phyloP scores from a whole-genome alignment of 1,139 yeast species.

The Yamadazyma triangularis region DNA sequence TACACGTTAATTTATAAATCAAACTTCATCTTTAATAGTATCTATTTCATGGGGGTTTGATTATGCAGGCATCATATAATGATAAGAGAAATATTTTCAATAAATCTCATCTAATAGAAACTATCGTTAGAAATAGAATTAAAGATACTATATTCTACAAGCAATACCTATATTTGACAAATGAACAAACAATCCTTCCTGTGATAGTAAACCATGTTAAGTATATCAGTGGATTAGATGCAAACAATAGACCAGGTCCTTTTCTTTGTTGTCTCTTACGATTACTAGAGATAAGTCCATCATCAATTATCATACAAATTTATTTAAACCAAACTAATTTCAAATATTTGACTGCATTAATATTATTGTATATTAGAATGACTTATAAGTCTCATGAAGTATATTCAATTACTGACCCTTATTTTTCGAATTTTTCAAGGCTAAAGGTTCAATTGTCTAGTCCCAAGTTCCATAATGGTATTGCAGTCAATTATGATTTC shows the following conservation, averaged over 20 bases:
- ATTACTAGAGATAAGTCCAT: constrained; percentile 60
- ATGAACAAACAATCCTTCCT: constrained; percentile 45
- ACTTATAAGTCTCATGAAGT: constrained; percentile 41
- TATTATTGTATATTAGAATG: constrained; percentile 55
- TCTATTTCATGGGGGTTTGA: no score
- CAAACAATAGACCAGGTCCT: constrained; percentile 50
- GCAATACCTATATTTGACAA: constrained; percentile 54
- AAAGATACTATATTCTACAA: constrained; percentile 69
- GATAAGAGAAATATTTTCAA: constrained; percentile 32
- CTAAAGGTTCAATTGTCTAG: constrained; percentile 22
- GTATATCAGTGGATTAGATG: constrained; percentile 47
- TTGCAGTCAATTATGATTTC: constrained; percentile 26
- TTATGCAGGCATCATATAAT: constrained; percentile 8
- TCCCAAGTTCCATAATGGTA: constrained; percentile 24
- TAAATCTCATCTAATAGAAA: constrained; percentile 56
- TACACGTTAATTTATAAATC: no score
- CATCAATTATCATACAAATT: constrained; percentile 45
- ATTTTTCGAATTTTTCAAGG: constrained; percentile 52
- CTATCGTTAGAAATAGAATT: constrained; percentile 64
- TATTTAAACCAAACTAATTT: constrained; percentile 50
- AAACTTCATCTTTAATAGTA: no score
- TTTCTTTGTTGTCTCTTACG: constrained; percentile 64
- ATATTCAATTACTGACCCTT: constrained; percentile 48
- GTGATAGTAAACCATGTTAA: constrained; percentile 33
- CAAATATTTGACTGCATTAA: constrained; percentile 63